These are phyloP conservation scores for Blyttiomyces sp. DNA, from an alignment of 371 early-diverging fungal genomes.

Conservation along the genomic window DNA sequence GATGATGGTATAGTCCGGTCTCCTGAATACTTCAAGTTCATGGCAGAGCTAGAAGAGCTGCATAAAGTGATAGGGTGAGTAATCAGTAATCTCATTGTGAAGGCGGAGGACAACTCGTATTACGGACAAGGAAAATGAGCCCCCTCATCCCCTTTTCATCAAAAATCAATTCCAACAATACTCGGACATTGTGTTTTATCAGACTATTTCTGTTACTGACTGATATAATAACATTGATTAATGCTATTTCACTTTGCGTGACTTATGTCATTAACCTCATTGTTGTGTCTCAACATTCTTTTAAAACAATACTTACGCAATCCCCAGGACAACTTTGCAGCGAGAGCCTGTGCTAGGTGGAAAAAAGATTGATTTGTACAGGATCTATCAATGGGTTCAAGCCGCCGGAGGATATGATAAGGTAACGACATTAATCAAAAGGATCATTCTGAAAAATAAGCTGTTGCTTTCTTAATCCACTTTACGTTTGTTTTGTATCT, in stretches of 20 bases:
- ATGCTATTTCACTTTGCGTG: no score
- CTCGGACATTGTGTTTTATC: no score
- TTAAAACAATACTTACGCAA: background rate
- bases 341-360: slow-evolving; percentile 79
- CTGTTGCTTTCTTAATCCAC: background rate
- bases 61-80: slow-evolving; percentile 70
- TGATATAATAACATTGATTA: no score
- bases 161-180: no score
- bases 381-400: slow-evolving; percentile 66
- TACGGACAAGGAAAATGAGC: no score
- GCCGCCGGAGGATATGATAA: slow-evolving; percentile 75
- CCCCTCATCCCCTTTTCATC: no score
- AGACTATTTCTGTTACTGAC: no score
- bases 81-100: no score
- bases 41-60: slow-evolving; percentile 66
- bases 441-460: background rate
- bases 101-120: no score
- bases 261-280: background rate
- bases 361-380: slow-evolving; percentile 68
- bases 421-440: no score
- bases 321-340: slow-evolving; percentile 59
- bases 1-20: slow-evolving; percentile 72
- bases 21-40: slow-evolving; percentile 69
- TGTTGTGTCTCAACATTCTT: background rate
- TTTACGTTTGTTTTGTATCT: background rate